A percentile compares a stretch with the other conserved stretches of the same genome.
Conservation (phyloP, 73 alveolate genomes). For the Tetrahymena elliotti region DNA sequence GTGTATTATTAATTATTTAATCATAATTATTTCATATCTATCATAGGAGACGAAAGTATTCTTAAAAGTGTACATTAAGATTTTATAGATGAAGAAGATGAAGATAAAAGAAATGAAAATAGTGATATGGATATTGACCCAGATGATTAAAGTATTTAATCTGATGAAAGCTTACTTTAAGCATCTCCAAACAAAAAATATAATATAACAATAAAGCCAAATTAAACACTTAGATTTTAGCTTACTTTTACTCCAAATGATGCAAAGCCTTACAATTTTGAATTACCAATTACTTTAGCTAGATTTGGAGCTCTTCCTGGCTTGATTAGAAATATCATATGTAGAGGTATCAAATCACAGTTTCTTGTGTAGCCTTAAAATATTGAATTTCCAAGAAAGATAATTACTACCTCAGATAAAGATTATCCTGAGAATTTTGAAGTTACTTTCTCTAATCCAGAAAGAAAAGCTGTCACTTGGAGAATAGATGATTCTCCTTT, state of each 20-base stretch:
- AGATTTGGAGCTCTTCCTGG: constrained; percentile 87
- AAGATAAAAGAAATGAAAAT: constrained; percentile 47
- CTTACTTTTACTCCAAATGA: constrained; percentile 80
- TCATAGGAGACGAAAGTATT: constrained; percentile 57
- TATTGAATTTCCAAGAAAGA: constrained; percentile 70
- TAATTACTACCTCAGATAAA: constrained; percentile 75
- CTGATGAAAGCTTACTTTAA: constrained; percentile 79
- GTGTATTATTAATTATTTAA: too few relatives aligned
- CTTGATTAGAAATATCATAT: constrained; percentile 71
- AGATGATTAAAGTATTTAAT: constrained; percentile 85
- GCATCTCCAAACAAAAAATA: constrained; percentile 58
- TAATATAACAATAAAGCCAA: constrained; percentile 47
- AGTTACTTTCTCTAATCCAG: constrained; percentile 76
- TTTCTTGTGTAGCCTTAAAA: constrained; percentile 70
- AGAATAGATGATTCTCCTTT: constrained; percentile 62
- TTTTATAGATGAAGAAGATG: constrained; percentile 76
- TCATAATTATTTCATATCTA: constrained; percentile 19
- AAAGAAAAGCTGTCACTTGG: constrained; percentile 68
- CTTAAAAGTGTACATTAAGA: constrained; percentile 56
- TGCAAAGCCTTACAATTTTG: constrained; percentile 77
- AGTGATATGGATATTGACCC: constrained; percentile 67
- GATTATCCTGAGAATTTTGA: constrained; percentile 73
- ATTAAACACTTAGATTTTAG: constrained; percentile 48
- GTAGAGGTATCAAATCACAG: constrained; percentile 88
- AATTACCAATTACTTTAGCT: constrained; percentile 80